Conservation (phyloP, 106 monocot species). For the Dendrobium chrysotoxum region DNA sequence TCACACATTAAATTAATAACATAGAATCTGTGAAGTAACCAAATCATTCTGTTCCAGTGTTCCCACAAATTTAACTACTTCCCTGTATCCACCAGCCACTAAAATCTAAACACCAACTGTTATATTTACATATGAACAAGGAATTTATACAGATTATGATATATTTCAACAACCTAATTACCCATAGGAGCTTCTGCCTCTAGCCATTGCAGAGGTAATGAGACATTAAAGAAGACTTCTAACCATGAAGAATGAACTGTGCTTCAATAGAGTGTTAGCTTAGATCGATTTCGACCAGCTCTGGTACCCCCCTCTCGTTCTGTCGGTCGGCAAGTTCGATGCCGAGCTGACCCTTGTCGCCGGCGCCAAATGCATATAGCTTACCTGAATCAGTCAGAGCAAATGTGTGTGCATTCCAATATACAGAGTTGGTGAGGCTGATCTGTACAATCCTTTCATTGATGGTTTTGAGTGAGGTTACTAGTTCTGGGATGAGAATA, state of each 20-base stretch:
- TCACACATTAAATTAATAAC: neutral
- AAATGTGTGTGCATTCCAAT: slow-evolving; percentile 99
- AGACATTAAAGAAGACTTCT: neutral
- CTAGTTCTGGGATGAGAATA: slow-evolving; percentile 70
- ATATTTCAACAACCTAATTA: slow-evolving; percentile 1
- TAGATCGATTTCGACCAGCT: slow-evolving; percentile 80
- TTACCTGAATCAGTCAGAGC: slow-evolving; percentile 84
- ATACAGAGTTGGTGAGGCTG: slow-evolving; percentile 88
- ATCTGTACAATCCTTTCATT: slow-evolving; percentile 88
- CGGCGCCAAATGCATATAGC: slow-evolving; percentile 86
- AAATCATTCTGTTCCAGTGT: neutral
- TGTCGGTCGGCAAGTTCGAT: slow-evolving; percentile 53
- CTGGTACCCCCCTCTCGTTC: slow-evolving; percentile 65
- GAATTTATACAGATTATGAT: slow-evolving; percentile 1
- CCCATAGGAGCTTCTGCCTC: neutral
- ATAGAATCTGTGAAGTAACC: neutral
- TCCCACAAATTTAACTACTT: neutral
- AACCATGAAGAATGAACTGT: neutral
- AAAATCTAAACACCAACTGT: neutral
- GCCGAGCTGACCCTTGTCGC: slow-evolving; percentile 97
- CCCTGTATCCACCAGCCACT: neutral
- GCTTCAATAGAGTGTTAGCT: slow-evolving; percentile 13
- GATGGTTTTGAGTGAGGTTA: slow-evolving; percentile 60
- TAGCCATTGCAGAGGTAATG: neutral
- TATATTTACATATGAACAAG: slow-evolving; percentile 43